phyloP scores from a whole-genome alignment of 73 alveolate genomes.

The Breviolum minutum region DNA sequence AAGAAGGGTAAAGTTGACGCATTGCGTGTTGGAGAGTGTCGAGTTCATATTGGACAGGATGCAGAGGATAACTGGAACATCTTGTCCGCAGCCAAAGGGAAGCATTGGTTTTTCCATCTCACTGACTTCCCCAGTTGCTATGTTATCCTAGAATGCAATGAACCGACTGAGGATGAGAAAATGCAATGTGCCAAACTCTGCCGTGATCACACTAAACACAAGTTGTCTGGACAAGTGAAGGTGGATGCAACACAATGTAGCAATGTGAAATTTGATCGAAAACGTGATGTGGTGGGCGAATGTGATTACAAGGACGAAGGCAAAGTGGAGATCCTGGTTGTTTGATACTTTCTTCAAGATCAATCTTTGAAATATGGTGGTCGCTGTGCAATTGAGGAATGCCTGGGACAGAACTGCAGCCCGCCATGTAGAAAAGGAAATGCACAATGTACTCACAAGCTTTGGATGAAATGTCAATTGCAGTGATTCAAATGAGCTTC shows the following conservation, averaged over 20 bases:
- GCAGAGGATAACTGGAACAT: conserved; percentile 85
- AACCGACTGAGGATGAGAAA: conserved; percentile 63
- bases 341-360: background rate
- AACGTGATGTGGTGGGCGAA: conserved; percentile 83
- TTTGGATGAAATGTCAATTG: too few species aligned
- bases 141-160: conserved; percentile 87
- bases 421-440: too few species aligned
- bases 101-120: conserved; percentile 87
- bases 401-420: too few species aligned
- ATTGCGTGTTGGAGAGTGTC: conserved; percentile 36
- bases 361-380: background rate
- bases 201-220: conserved; percentile 71
- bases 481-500: too few species aligned
- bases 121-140: conserved; percentile 81
- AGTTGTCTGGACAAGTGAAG: conserved; percentile 73
- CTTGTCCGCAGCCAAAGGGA: conserved; percentile 50
- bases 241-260: conserved; percentile 82
- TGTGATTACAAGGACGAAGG: conserved; percentile 78
- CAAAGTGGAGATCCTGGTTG: conserved; percentile 70
- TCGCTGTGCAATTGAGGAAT: too few species aligned
- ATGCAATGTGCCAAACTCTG: conserved; percentile 64
- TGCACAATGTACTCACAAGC: too few species aligned
- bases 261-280: conserved; percentile 81
- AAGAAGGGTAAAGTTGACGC: background rate
- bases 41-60: conserved; percentile 54